Percentiles rank a stretch among this genome's conserved stretches.
These are phyloP conservation scores for Coemansia sp. DNA, from an alignment of 192 early-diverging fungal genomes.

Conservation along the genomic window DNA sequence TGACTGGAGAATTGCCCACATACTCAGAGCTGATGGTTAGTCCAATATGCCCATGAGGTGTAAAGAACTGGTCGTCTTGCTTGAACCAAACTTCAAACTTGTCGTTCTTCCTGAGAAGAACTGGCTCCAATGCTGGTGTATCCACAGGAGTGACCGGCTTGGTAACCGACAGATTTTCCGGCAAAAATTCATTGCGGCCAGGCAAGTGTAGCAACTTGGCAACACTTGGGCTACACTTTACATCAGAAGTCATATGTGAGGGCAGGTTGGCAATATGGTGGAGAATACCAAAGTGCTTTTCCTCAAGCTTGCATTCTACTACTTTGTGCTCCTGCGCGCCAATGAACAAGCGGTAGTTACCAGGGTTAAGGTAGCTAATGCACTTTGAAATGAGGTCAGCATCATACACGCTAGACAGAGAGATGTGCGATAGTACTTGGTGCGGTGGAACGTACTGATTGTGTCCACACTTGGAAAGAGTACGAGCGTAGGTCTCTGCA, in stretches of 20 bases:
- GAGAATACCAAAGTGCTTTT: no score
- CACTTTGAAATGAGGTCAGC: constrained; percentile 60
- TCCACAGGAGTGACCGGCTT: neutral
- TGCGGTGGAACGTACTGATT: constrained; percentile 59
- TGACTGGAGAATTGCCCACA: neutral
- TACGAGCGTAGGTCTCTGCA: constrained; percentile 42
- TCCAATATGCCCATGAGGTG: constrained; percentile 75
- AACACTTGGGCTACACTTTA: neutral
- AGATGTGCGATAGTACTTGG: constrained; percentile 62
- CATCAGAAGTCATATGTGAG: neutral
- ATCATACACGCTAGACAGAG: constrained; percentile 62
- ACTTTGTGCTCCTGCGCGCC: no score
- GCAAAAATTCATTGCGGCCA: constrained; percentile 11
- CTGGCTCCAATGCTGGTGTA: constrained; percentile 10
- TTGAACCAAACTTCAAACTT: constrained; percentile 80
- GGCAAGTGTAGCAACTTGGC: constrained; percentile 4
- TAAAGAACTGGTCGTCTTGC: constrained; percentile 84
- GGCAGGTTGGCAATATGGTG: no score
- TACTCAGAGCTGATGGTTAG: constrained; percentile 48
- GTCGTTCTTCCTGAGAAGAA: constrained; percentile 14
- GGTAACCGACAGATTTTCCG: constrained; percentile 26
- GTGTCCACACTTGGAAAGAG: constrained; percentile 33
- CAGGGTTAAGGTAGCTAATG: constrained; percentile 51
- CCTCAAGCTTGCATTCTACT: no score
- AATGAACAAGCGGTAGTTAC: no score